These are phyloP conservation scores for Podospora conica DNA, from an alignment of 495 filamentous ascomycete genomes.

Conservation along the genomic window DNA sequence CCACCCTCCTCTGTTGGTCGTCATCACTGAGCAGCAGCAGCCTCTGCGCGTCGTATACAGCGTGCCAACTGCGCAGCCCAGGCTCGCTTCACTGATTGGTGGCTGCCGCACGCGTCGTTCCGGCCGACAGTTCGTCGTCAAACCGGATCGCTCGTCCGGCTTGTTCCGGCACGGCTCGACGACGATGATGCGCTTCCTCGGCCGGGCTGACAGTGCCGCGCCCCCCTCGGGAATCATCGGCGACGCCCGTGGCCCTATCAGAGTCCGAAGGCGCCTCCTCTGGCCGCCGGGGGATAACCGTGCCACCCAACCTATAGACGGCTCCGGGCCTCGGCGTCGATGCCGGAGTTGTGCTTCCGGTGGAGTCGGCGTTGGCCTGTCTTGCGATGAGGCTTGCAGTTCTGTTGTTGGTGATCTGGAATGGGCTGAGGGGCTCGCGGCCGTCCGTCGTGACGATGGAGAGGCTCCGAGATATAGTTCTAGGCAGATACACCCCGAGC, in stretches of 20 bases:
- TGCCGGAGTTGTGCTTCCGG: not conserved
- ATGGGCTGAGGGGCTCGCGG: constrained; percentile 13
- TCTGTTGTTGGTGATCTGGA: constrained; percentile 23
- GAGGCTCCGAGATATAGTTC: constrained; percentile 59
- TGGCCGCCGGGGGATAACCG: constrained; percentile 16
- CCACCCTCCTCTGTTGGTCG: not conserved
- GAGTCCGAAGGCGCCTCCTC: constrained; percentile 4
- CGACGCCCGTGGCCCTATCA: not conserved
- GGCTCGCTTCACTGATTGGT: not conserved
- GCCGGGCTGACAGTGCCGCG: not conserved
- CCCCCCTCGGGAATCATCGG: not conserved
- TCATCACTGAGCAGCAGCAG: not conserved
- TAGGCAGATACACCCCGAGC: constrained; percentile 70
- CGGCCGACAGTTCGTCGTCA: constrained; percentile 31
- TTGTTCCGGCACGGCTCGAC: not conserved
- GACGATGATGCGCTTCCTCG: not conserved
- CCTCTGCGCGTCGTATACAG: not conserved
- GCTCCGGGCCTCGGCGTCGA: constrained; percentile 20
- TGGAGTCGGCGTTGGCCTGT: constrained; percentile 18
- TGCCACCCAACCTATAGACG: constrained; percentile 45
- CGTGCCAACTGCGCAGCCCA: not conserved
- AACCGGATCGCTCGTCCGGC: constrained; percentile 37
- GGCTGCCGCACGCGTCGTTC: not conserved
- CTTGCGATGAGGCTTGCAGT: constrained; percentile 19
- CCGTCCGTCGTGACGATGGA: constrained; percentile 15